Conservation (phyloP, 805 yeast genomes). For the Candida saitoana region DNA sequence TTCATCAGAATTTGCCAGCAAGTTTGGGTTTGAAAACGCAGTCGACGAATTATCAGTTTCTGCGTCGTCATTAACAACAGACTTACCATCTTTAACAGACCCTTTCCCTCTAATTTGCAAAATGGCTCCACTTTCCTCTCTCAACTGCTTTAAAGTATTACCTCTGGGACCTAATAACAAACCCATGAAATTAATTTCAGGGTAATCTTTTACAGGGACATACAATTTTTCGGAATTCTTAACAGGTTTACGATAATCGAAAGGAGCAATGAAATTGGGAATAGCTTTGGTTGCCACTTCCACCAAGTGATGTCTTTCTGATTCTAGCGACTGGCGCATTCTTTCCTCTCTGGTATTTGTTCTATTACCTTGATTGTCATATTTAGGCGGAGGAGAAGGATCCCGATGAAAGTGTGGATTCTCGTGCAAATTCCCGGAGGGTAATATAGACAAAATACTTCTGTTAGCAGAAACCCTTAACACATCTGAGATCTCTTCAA, state of each 20-base stretch:
- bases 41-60: slow-evolving; percentile 12
- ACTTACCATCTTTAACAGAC: slow-evolving; percentile 87
- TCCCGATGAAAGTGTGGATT: slow-evolving; percentile 47
- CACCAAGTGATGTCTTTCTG: slow-evolving; percentile 77
- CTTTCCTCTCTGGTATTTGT: slow-evolving; percentile 78
- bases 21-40: slow-evolving; percentile 19
- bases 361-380: slow-evolving; percentile 79
- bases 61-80: slow-evolving; percentile 42
- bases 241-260: slow-evolving; percentile 65
- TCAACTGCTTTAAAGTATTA: slow-evolving; percentile 74
- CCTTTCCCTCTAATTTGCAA: slow-evolving; percentile 94
- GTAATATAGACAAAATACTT: slow-evolving; percentile 47
- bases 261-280: slow-evolving; percentile 78
- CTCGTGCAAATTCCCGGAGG: slow-evolving; percentile 26
- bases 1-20: slow-evolving; percentile 51
- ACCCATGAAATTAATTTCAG: slow-evolving; percentile 91
- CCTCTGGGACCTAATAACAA: slow-evolving; percentile 93
- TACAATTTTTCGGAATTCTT: slow-evolving; percentile 76
- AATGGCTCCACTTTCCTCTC: slow-evolving; percentile 80
- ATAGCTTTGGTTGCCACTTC: slow-evolving; percentile 67
- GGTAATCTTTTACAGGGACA: slow-evolving; percentile 81
- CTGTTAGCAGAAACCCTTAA: slow-evolving; percentile 34
- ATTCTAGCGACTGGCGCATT: slow-evolving; percentile 57
- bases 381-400: slow-evolving; percentile 90
- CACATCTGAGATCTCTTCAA: slow-evolving; percentile 71